Base-by-base conservation (phyloP, 2,329 filamentous ascomycete species). In the Colletotrichum somersetense region DNA sequence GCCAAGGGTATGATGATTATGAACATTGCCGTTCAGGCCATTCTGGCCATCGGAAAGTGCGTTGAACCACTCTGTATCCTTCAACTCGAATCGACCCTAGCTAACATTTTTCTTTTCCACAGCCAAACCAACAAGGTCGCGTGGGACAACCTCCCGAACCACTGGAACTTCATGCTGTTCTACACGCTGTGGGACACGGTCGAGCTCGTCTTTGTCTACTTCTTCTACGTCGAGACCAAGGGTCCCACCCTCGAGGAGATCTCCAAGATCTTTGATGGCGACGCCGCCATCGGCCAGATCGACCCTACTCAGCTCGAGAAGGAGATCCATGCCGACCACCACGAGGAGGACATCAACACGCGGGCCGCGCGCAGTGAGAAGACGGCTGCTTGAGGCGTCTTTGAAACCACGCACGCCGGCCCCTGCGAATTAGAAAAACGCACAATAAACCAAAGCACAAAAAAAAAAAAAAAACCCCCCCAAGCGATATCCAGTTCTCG, bases 171-270 rank as follows among this genome's bases (percentile, higher is more conserved):
- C 68, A 91, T 90, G 85, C 84, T 91, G 57, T 90, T 91, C 81
- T 92, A 91, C 80, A 89, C 88, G 30, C 79, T 89, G 67, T 91
- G 89, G 89, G 87, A 91, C 77, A 82, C 86, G 58, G 79, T 86
- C 77, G 88, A 91, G 79, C 81, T 91, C 57, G 73, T 88, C 58
- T 91, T 91, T 75, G 89, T 92, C 46, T 91, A 86, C 80, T 89
- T 90, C 83, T 87, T 91, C 79, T 91, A 91, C 78, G 86, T 91
- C 67, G 91, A 94, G 83, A 93, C 91, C 23, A 90, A 89, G 77
- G 91, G 91, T 4, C 89, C 90, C 0, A 93, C 91, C 2, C 88
- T 93, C 0, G 91, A 93, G 78, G 90, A 92, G 78, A 87, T 92
- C 73, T 89, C 91, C 58, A 88, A 88, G 76, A 92, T 93, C 78